Base-by-base conservation (phyloP, 306 rosid genomes). In the Cucurbita maxima region DNA sequence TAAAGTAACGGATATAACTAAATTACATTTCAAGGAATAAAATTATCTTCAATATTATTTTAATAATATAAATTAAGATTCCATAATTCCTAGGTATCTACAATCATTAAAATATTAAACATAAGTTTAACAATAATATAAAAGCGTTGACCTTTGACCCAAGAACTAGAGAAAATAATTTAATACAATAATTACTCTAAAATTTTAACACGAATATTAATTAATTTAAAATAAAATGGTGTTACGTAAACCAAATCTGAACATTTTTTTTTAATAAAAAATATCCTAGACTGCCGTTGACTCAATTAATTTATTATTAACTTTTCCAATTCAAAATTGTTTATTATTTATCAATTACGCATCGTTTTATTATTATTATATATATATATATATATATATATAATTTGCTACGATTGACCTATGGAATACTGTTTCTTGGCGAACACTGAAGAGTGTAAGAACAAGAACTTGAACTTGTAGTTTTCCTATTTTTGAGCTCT, bases 361-460 rank as follows among this genome's bases (percentile, higher is more conserved):
- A 9, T 62, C 22, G 8, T 34, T 30, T 15, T 34, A 5, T 62
- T 61, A 36, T 11, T 25, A 25, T 25, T 25, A 25, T 25, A 25
- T 25, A 25, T 25, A 25, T 25, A 25, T 25, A 22, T 22, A 34
- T 7, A 14, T 9, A 1, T 51, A 51, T 9, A 59, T 22, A 34
- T 5, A 60, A 9, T 60, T 14, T 20, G 19, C 18, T n/a, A 4
- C 13, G 6, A 11, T 18, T 63, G 71, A 10, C 56, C 40, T 19
- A 69, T 73, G 25, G 47, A 56, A 68, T 15, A 76, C 82, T 38
- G 53, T 76, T 64, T 54, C 62, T 59, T 50, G 16, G 10, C 45
- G 15, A 6, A 22, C 4, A 34, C 18, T 44, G 71, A 41, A 64
- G 53, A 64, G 30, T 50, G 53, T 71, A 54, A 50, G 59, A 54